These are phyloP conservation scores for Solanum chaucha DNA, from an alignment of 257 asterid genomes.

Conservation along the genomic window DNA sequence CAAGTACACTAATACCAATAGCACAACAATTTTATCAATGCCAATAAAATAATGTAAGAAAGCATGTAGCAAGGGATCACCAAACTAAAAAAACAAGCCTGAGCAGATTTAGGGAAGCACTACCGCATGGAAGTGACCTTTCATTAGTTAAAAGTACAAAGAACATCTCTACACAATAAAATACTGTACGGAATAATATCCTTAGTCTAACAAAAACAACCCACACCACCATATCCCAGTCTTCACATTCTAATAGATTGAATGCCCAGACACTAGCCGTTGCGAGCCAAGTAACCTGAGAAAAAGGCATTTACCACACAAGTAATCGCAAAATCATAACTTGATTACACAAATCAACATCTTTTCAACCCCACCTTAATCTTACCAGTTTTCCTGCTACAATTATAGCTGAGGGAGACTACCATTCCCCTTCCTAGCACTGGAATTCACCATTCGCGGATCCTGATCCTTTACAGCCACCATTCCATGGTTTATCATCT, in stretches of 20 bases:
- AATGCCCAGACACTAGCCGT: background rate
- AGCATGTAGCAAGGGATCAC: background rate
- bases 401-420: slow-evolving; percentile 8
- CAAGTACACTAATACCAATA: background rate
- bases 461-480: slow-evolving; percentile 12
- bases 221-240: background rate
- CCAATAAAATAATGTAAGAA: background rate
- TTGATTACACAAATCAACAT: background rate
- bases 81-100: background rate
- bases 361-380: background rate
- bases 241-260: background rate
- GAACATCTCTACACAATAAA: background rate
- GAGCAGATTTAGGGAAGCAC: background rate
- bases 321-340: background rate
- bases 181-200: background rate
- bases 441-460: slow-evolving; percentile 12
- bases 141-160: background rate
- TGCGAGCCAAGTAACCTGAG: background rate
- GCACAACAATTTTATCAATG: background rate
- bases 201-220: background rate
- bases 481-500: slow-evolving; percentile 11
- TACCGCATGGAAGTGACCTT: background rate
- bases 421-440: slow-evolving; percentile 5
- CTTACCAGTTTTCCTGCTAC: slow-evolving; percentile 5
- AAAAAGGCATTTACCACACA: background rate